Evolutionary conservation across 495 filamentous ascomycete species (phyloP).

Genomic region (Penicillium ucsense): DNA sequence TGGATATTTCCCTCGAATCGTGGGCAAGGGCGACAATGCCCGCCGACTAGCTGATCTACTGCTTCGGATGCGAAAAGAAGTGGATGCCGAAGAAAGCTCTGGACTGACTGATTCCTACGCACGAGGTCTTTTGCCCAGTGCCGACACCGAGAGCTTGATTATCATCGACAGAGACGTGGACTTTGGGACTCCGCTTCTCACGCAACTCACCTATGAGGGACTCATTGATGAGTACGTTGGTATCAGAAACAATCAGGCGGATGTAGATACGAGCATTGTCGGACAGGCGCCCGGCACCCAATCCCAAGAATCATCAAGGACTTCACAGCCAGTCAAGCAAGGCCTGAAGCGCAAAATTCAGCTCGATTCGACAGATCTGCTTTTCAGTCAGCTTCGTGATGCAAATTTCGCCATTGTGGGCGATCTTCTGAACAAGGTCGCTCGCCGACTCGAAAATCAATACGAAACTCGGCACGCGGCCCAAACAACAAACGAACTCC

Average conservation of each 20-base stretch:
- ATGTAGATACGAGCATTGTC: constrained; percentile 86
- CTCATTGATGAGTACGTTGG: constrained; percentile 90
- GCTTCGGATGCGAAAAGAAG: constrained; percentile 85
- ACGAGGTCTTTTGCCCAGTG: constrained; percentile 71
- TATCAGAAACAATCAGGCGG: constrained; percentile 78
- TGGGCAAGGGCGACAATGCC: constrained; percentile 93
- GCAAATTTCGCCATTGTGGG: constrained; percentile 94
- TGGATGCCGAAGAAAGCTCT: constrained; percentile 68
- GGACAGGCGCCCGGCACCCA: constrained; percentile 54
- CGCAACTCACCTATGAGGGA: constrained; percentile 95
- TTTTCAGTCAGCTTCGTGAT: constrained; percentile 83
- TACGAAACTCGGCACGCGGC: constrained; percentile 84
- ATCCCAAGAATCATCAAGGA: constrained; percentile 44
- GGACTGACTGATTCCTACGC: constrained; percentile 45
- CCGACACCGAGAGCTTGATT: constrained; percentile 77
- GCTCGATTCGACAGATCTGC: constrained; percentile 79
- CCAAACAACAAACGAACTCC: constrained; percentile 81
- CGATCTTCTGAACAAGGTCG: constrained; percentile 78
- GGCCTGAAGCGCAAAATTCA: constrained; percentile 82
- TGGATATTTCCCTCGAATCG: constrained; percentile 89
- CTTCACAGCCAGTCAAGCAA: constrained; percentile 43
- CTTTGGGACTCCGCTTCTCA: constrained; percentile 80
- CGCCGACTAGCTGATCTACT: constrained; percentile 80
- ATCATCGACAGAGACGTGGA: constrained; percentile 95
- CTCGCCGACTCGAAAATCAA: constrained; percentile 74